Conservation (phyloP, 768 basidiomycete species). For the Galerina sulciceps region DNA sequence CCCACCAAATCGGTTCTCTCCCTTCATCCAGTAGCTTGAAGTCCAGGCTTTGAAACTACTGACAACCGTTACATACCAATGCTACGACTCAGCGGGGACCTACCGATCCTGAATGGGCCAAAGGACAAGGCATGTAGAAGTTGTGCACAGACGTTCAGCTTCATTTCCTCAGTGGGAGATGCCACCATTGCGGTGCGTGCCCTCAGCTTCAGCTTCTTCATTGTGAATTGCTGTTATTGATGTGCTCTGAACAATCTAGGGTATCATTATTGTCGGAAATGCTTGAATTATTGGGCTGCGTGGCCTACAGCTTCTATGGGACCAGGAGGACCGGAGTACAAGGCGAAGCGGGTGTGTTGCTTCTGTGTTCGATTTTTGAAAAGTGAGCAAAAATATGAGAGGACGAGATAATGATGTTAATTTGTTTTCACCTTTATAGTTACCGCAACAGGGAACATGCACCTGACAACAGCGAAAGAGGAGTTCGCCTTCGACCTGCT, state of each 20-base stretch:
- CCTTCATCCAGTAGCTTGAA: too few species aligned
- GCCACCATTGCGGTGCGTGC: background rate
- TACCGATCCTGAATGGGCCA: background rate
- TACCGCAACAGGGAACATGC: background rate
- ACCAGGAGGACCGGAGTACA: background rate
- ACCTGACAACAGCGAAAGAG: background rate
- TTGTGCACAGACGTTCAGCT: background rate
- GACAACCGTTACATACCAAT: background rate
- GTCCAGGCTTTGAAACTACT: too few species aligned
- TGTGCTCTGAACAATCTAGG: background rate
- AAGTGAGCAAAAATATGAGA: background rate
- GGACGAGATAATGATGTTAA: background rate
- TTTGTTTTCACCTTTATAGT: background rate
- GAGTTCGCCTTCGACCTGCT: background rate
- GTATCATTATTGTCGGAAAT: background rate
- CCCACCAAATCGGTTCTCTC: too few species aligned
- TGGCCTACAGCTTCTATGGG: background rate
- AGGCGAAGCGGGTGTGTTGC: background rate
- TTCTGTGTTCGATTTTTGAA: background rate
- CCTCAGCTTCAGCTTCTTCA: background rate
- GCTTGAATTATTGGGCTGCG: background rate
- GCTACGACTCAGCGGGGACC: conserved; percentile 1
- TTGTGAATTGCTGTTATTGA: too few species aligned
- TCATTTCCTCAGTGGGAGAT: background rate
- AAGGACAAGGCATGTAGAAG: background rate